Evolutionary conservation across 2,329 filamentous ascomycete species (phyloP), one percentile per base, ranked within the genome.

Genomic region (Penicillium rolfsii): DNA sequence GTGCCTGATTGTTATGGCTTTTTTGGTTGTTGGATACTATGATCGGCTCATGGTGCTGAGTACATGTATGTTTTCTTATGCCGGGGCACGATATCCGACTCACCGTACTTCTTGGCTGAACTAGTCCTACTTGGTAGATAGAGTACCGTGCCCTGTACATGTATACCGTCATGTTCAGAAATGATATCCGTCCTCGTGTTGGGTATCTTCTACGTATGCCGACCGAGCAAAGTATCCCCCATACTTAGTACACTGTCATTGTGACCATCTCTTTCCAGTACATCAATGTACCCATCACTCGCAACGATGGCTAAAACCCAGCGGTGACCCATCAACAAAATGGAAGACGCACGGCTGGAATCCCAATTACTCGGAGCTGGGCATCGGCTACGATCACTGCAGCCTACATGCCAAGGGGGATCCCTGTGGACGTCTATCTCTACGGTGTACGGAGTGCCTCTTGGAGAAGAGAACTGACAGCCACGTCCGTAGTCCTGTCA

Each of bases 401-500:
- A 61, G 41, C 59, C 45, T 48, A 63, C 65, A 66, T 67, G 64
- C 65, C 65, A 66, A 67, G 65, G 64, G 55, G 55, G 33, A 67
- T 60, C 65, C 67, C 53, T 66, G 64, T 53, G 8, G 30, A 35
- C 35, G 40, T 52, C 30, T 7, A 16, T 38, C 36, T 40, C 40
- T 22, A 41, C 38, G 8, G 7, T 43, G 4, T 22, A 41, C 12
- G 2, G 41, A 26, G 12, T 28, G 30, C 45, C 16, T 26, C 41
- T 14, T 24, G 7, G 12, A 46, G 22, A 16, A 26, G 22, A 11
- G 7, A 22, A 26, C 22, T 45, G 22, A 11, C 22, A 14, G 4
- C 22, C 19, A 26, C 11, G 41, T 24, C 22, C 24, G 43, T 45
- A 45, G 41, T 24, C 3, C 4, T 14, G 24, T 8, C 6, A 35